Conservation (phyloP, 768 basidiomycete genomes). For the Leccinum disarticulatum region DNA sequence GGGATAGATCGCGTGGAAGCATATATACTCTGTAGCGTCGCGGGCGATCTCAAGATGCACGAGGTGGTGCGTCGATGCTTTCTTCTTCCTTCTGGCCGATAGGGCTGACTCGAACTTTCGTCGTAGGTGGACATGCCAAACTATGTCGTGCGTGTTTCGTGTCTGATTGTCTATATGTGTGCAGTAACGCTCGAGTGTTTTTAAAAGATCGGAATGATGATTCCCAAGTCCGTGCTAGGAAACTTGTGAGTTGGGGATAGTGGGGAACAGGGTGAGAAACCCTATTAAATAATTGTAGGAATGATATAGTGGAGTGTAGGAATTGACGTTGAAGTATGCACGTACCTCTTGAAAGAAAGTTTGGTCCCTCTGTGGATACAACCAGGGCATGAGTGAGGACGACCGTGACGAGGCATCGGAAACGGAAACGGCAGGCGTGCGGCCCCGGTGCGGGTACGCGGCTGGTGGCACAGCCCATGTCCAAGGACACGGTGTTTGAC, state of each 20-base stretch:
- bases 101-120: background rate
- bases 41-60: constrained; percentile 57
- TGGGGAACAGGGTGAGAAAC: background rate
- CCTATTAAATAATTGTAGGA: background rate
- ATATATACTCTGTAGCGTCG: constrained; percentile 63
- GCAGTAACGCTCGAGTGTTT: background rate
- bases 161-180: background rate
- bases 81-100: background rate
- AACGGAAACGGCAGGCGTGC: too few relatives aligned
- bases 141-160: constrained; percentile 46
- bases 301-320: background rate
- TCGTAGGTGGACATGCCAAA: constrained; percentile 64
- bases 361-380: too few relatives aligned
- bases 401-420: too few relatives aligned
- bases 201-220: constrained; percentile 56
- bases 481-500: too few relatives aligned
- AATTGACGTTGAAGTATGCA: background rate
- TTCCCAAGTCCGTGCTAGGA: constrained; percentile 45
- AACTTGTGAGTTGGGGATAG: background rate
- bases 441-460: too few relatives aligned
- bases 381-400: too few relatives aligned
- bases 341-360: background rate
- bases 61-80: constrained; percentile 46
- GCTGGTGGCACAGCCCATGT: too few relatives aligned
- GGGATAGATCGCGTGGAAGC: constrained; percentile 47